These are phyloP conservation scores for Xylariaceae sp. DNA, from an alignment of 2,329 filamentous ascomycete species.

Conservation along the genomic window DNA sequence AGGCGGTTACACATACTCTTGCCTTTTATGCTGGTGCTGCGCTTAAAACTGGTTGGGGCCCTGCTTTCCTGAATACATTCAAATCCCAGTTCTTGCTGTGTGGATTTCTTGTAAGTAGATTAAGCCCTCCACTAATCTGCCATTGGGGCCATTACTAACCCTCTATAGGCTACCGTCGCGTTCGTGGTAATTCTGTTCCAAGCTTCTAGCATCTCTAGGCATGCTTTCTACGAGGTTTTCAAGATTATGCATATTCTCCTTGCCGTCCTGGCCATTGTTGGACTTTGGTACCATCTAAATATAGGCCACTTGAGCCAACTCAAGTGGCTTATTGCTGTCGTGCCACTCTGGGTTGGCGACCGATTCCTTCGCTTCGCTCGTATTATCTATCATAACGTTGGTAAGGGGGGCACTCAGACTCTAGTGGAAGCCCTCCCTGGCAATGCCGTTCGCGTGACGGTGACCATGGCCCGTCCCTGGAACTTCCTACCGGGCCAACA, in stretches of 20 bases:
- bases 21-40: constrained; percentile 60
- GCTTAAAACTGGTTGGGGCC: constrained; percentile 53
- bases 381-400: constrained; percentile 70
- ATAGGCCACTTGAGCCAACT: constrained; percentile 61
- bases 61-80: constrained; percentile 45
- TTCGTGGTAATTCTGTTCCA: constrained; percentile 70
- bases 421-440: constrained; percentile 78
- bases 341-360: constrained; percentile 72
- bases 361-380: constrained; percentile 64
- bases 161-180: constrained; percentile 58
- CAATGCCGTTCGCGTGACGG: constrained; percentile 74
- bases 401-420: constrained; percentile 69
- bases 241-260: constrained; percentile 72
- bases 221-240: constrained; percentile 82
- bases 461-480: constrained; percentile 79
- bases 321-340: constrained; percentile 64
- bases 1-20: constrained; percentile 69
- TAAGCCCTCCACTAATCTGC: neutral
- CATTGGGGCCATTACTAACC: constrained; percentile 18
- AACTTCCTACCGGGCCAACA: constrained; percentile 76
- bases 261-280: constrained; percentile 64
- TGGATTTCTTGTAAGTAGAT: constrained; percentile 65
- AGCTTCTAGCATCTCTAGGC: constrained; percentile 72
- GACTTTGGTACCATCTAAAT: constrained; percentile 70
- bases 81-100: constrained; percentile 58